Base-by-base conservation (phyloP, 202 grass and related monocot genomes). In the Carex arenaria region DNA sequence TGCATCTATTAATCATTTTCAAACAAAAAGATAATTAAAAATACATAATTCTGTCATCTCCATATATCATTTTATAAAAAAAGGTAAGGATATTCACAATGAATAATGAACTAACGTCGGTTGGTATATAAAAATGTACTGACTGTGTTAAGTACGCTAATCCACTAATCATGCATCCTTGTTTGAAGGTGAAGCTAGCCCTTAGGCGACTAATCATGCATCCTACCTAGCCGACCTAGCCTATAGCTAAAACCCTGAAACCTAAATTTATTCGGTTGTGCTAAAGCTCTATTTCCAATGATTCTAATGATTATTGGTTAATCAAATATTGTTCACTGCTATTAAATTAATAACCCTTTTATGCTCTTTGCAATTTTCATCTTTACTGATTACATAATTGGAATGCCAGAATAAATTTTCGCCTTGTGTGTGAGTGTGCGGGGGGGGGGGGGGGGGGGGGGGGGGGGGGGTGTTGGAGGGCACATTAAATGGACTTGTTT, bases 1-100 rank as follows among this genome's bases (percentile, higher is more conserved):
- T n/a, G 55, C 70, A 20, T 93, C 92, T 90, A 71, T 34, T 32
- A 23, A 55, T 49, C 20, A 66, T 64, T 59, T 54, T 30, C 3
- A 52, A 62, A 19, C 31, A 10, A 63, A 74, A 49, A 36, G n/a
- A 64, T 12, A 82, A 22, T 19, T 23, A 40, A 23, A 74, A 49
- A 42, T 3, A 23, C 20, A 79, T 79, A 56, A 78, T 57, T 78
- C 12, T 14, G 14, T 45, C 38, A 47, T n/a, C 34, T 51, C 1
- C 19, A 31, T 15, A 7, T 34, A 18, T 20, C 10, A 34, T 64
- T 81, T 10, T 43, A 81, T 62, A 64, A 34, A 65, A 65, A 47
- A 30, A 20, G 15, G 34, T 26, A 34, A 72, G 64, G 15, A 60
- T 61, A 18, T 12, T n/a, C 42, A 62, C 8, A 43, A 79, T 13